Conservation (phyloP, 2,329 filamentous ascomycete species). For the Pseudogymnoascus sp. region DNA sequence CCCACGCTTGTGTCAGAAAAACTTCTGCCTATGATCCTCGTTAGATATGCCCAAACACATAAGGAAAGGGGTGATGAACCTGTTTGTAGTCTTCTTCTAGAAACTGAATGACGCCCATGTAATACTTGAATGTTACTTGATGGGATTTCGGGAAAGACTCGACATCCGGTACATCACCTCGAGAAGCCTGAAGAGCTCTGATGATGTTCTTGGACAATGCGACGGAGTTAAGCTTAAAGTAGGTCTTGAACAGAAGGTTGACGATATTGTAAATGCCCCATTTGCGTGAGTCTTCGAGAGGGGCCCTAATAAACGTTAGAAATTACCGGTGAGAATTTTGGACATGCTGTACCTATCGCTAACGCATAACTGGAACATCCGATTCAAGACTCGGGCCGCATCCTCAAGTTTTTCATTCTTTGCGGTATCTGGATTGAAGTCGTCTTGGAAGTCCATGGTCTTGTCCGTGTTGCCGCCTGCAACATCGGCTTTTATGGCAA, state of each 20-base stretch:
- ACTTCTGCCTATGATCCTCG: slow-evolving; percentile 56
- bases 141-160: slow-evolving; percentile 80
- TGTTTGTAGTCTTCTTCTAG: slow-evolving; percentile 85
- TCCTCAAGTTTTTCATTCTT: slow-evolving; percentile 85
- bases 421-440: slow-evolving; percentile 66
- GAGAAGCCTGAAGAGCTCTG: slow-evolving; percentile 69
- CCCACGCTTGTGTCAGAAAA: slow-evolving; percentile 71
- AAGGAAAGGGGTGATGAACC: slow-evolving; percentile 35
- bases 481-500: slow-evolving; percentile 87
- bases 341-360: slow-evolving; percentile 62
- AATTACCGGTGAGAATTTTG: background rate
- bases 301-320: slow-evolving; percentile 47
- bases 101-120: slow-evolving; percentile 87
- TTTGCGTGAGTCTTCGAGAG: slow-evolving; percentile 83
- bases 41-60: background rate
- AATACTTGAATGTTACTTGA: slow-evolving; percentile 93
- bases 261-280: slow-evolving; percentile 96
- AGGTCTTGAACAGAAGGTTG: slow-evolving; percentile 95
- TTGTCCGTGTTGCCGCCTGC: slow-evolving; percentile 36
- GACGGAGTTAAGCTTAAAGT: slow-evolving; percentile 90
- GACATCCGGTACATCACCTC: slow-evolving; percentile 71
- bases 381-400: slow-evolving; percentile 81
- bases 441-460: slow-evolving; percentile 60
- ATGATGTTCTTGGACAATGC: slow-evolving; percentile 86
- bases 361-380: slow-evolving; percentile 83